A percentile compares a stretch with the other conserved stretches of the same genome.
Conservation (phyloP, 345 rosid species). For the Gossypioides kirkii region DNA sequence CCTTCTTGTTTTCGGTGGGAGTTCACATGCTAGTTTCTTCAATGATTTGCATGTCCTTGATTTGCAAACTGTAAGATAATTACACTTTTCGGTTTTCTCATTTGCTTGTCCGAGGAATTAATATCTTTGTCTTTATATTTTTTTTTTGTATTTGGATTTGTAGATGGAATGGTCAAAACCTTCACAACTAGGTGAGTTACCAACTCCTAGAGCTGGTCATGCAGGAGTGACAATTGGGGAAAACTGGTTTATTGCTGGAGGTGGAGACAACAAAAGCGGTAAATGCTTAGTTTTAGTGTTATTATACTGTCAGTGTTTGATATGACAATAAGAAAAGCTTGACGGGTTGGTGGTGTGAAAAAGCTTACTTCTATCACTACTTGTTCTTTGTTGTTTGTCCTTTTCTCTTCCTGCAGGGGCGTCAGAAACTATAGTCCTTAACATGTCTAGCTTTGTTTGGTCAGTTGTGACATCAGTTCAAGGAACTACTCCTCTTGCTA, state of each 20-base stretch:
- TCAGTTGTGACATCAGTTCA: constrained; percentile 78
- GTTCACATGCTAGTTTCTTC: constrained; percentile 90
- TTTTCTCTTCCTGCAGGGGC: constrained; percentile 54
- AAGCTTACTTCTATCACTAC: neutral
- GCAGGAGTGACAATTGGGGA: constrained; percentile 94
- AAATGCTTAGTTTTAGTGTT: constrained; percentile 13
- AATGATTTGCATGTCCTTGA: constrained; percentile 96
- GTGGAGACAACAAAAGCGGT: constrained; percentile 98
- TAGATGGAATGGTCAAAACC: constrained; percentile 99
- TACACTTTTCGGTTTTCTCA: constrained; percentile 9
- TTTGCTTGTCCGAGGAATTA: constrained; percentile 7
- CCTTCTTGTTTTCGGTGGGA: constrained; percentile 96
- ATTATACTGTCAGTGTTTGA: neutral
- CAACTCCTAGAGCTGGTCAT: constrained; percentile 94
- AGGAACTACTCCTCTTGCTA: constrained; percentile 91
- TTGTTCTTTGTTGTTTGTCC: constrained; percentile 2
- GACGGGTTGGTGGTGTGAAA: neutral
- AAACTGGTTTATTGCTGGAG: constrained; percentile 99
- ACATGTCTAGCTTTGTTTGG: constrained; percentile 96
- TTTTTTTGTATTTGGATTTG: constrained; percentile 14
- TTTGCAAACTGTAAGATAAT: constrained; percentile 80
- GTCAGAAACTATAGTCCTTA: constrained; percentile 82
- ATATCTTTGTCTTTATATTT: constrained; percentile 1
- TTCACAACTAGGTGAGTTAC: constrained; percentile 80
- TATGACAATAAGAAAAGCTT: neutral